phyloP scores from a whole-genome alignment of 129 eudicot species.

The Pittosporum tobira region DNA sequence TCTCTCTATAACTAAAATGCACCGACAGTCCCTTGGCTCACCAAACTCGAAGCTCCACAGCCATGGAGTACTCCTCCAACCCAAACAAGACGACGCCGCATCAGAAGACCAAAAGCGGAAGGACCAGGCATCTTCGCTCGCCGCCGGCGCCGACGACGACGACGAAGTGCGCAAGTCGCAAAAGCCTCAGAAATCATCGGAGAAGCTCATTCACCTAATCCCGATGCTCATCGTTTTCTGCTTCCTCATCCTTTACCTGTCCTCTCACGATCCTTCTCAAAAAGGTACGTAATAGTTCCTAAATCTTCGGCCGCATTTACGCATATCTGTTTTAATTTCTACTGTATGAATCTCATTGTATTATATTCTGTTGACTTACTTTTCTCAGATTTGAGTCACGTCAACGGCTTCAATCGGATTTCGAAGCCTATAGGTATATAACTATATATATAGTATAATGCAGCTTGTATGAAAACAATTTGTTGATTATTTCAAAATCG shows the following conservation, averaged over 20 bases:
- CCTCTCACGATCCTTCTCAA: conserved; percentile 41
- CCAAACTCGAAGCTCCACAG: conserved; percentile 28
- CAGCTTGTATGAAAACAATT: no score
- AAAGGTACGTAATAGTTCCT: no score
- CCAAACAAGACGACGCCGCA: conserved; percentile 3
- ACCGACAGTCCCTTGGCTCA: conserved; percentile 53
- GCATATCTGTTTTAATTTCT: background rate
- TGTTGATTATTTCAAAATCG: no score
- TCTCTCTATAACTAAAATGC: conserved; percentile 34
- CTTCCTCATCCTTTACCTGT: conserved; percentile 47
- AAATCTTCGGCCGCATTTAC: background rate
- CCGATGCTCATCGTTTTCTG: conserved; percentile 43
- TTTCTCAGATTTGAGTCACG: conserved; percentile 30
- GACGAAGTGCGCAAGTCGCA: conserved; percentile 14
- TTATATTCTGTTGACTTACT: background rate
- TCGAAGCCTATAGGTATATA: conserved; percentile 27
- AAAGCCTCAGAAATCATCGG: conserved; percentile 22
- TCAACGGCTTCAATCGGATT: conserved; percentile 23
- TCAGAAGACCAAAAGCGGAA: conserved; percentile 6
- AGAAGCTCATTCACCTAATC: conserved; percentile 37
- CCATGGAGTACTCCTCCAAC: background rate
- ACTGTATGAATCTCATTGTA: background rate
- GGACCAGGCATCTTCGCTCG: background rate
- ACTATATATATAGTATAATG: no score
- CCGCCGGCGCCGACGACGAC: conserved; percentile 9